Evolutionary conservation across 208 protist genomes (phyloP).

Genomic region (Trichomonas vaginalis): DNA sequence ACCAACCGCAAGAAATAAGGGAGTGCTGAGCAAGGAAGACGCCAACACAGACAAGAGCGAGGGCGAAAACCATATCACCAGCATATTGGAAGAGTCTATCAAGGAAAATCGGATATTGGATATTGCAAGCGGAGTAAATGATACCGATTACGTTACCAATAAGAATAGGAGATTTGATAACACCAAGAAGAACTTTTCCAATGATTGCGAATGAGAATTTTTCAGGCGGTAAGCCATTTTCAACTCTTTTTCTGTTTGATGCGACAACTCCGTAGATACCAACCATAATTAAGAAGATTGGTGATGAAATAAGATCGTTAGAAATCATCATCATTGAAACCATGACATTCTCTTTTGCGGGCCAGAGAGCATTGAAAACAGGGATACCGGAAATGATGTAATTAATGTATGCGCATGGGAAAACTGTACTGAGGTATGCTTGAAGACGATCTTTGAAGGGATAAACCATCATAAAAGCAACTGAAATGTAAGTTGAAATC

Average conservation of each 20-base stretch:
- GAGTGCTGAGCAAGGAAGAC: neutral
- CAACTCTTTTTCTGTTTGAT: neutral
- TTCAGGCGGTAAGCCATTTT: neutral
- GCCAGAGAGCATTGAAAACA: neutral
- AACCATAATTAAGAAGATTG: neutral
- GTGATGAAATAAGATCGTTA: neutral
- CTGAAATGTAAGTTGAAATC: neutral
- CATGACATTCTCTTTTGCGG: neutral
- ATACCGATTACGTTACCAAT: neutral
- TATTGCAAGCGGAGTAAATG: neutral
- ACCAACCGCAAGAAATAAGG: neutral
- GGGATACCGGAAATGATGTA: neutral
- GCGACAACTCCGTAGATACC: neutral
- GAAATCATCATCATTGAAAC: neutral
- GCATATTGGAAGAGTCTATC: neutral
- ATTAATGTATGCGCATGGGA: neutral
- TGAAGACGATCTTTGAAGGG: neutral
- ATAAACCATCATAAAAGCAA: neutral
- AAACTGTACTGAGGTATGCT: neutral
- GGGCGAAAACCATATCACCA: neutral
- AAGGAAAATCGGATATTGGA: neutral
- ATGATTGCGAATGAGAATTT: neutral
- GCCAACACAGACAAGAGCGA: neutral
- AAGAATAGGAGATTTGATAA: neutral
- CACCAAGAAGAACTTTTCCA: neutral